phyloP scores from a whole-genome alignment of 148 eudicot genomes.

The Nepenthes gracilis region DNA sequence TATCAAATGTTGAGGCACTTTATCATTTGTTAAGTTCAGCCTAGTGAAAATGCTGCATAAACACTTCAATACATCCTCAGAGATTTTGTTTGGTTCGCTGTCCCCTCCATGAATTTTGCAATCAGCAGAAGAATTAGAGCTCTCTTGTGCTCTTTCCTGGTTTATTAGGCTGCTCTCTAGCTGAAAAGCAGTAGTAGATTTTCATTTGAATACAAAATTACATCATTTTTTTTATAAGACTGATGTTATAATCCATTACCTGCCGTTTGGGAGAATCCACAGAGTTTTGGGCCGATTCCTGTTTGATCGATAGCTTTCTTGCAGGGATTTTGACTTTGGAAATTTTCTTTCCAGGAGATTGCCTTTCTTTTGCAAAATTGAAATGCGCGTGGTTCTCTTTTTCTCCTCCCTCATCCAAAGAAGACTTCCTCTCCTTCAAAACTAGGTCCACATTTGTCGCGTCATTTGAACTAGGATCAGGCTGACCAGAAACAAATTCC shows the following conservation, averaged over 20 bases:
- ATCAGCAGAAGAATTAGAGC: not conserved
- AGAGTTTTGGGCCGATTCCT: constrained; percentile 2
- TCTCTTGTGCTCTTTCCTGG: not conserved
- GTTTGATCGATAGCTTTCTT: constrained; percentile 1
- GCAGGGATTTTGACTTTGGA: constrained; percentile 19
- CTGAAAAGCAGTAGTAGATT: constrained; percentile 9
- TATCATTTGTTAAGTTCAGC: constrained; percentile 42
- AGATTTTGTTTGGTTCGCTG: constrained; percentile 59
- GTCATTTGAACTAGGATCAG: not conserved
- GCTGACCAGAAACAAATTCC: not conserved
- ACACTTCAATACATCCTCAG: constrained; percentile 77
- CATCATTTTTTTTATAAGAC: not conserved
- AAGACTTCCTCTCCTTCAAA: not conserved
- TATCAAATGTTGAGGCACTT: constrained; percentile 21
- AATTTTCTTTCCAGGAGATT: constrained; percentile 21
- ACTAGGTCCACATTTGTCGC: too few relatives aligned
- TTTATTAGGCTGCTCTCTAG: constrained; percentile 4
- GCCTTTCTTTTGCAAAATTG: constrained; percentile 19
- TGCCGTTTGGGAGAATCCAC: constrained; percentile 1
- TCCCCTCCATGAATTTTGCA: constrained; percentile 32
- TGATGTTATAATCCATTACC: not conserved
- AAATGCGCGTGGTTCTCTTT: constrained; percentile 32
- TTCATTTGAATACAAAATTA: not conserved
- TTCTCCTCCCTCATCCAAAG: constrained; percentile 27
- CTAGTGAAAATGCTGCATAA: constrained; percentile 59